These are phyloP conservation scores for Cinchona pubescens DNA, from an alignment of 257 asterid genomes.

Conservation along the genomic window DNA sequence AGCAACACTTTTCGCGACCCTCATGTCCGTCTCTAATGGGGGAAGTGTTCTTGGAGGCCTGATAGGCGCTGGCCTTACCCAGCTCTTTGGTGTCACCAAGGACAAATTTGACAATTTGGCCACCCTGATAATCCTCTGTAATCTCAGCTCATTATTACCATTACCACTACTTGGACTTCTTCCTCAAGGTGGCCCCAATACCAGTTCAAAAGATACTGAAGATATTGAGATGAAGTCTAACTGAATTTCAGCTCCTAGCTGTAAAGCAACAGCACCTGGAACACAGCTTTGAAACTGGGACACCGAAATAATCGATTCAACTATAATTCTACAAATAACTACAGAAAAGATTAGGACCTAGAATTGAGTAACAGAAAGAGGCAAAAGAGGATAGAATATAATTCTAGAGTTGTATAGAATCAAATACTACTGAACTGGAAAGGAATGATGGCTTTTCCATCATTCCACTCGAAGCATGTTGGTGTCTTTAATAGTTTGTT, in stretches of 20 bases:
- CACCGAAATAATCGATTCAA: not conserved
- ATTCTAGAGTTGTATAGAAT: constrained; percentile 2
- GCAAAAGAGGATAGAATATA: not conserved
- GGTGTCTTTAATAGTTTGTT: not conserved
- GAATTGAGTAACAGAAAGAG: not conserved
- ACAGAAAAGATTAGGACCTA: not conserved
- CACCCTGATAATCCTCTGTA: constrained; percentile 77
- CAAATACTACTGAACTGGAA: not conserved
- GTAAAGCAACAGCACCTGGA: not conserved
- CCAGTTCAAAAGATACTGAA: constrained; percentile 32
- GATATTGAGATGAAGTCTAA: constrained; percentile 79
- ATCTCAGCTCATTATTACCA: constrained; percentile 84
- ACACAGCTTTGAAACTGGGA: not conserved
- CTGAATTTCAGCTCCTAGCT: constrained; percentile 23
- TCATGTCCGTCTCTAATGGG: constrained; percentile 89
- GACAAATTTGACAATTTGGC: constrained; percentile 74
- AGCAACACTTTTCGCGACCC: constrained; percentile 95
- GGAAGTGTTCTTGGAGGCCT: constrained; percentile 92
- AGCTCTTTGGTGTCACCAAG: constrained; percentile 78
- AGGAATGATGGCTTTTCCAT: not conserved
- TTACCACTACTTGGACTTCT: constrained; percentile 88
- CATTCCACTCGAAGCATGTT: not conserved
- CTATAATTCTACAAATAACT: not conserved
- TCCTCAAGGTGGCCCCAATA: constrained; percentile 54
- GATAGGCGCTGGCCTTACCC: constrained; percentile 89